These are phyloP conservation scores for Plasmodium yoelii DNA, from an alignment of 169 alveolate species.

Conservation along the genomic window DNA sequence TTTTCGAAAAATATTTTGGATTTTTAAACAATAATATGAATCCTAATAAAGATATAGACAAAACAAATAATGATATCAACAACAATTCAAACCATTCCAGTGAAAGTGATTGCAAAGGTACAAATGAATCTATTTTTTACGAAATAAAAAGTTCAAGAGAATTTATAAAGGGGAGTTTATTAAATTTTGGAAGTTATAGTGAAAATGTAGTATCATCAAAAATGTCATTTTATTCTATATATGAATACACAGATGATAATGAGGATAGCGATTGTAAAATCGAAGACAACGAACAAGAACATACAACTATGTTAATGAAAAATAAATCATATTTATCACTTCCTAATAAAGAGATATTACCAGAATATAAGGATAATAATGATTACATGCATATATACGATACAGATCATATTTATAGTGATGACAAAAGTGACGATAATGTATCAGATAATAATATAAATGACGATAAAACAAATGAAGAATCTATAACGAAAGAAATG, in stretches of 20 bases:
- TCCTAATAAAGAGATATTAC: background rate
- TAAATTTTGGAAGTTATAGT: background rate
- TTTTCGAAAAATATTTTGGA: constrained; percentile 14
- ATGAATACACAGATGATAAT: constrained; percentile 57
- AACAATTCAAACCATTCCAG: no score
- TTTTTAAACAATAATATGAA: constrained; percentile 1
- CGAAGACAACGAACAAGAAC: constrained; percentile 1
- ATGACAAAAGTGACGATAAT: background rate
- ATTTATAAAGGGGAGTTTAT: background rate
- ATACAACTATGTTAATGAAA: background rate
- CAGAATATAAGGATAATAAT: background rate
- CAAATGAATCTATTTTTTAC: constrained; percentile 34
- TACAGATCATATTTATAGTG: constrained; percentile 12
- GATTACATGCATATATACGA: constrained; percentile 59
- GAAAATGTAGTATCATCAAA: constrained; percentile 20
- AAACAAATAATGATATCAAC: no score
- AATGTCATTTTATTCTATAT: constrained; percentile 58
- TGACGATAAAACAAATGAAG: background rate
- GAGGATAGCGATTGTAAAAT: constrained; percentile 35
- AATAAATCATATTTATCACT: background rate
- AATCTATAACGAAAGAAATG: no score
- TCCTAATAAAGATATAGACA: no score
- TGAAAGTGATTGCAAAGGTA: constrained; percentile 1
- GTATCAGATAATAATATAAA: background rate
- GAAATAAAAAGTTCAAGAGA: constrained; percentile 36